Evolutionary conservation across 768 basidiomycete genomes (phyloP).

Genomic region (Dentipellis fragilis): DNA sequence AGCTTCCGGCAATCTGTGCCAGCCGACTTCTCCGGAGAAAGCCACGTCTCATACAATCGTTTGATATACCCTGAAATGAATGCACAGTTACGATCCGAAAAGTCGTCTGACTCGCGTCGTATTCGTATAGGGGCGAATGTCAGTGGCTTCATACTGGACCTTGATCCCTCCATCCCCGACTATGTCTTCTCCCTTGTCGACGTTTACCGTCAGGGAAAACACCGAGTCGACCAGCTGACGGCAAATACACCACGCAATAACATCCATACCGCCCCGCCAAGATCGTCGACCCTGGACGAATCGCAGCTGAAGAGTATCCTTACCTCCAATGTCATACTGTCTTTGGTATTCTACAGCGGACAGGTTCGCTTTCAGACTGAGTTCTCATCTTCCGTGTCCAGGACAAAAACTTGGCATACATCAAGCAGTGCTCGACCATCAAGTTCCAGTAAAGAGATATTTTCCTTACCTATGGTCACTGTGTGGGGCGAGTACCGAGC

Average conservation of each 20-base stretch:
- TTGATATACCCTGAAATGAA: constrained; percentile 76
- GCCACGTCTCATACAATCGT: constrained; percentile 59
- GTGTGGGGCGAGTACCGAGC: constrained; percentile 80
- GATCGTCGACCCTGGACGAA: constrained; percentile 7
- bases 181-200: constrained; percentile 77
- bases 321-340: constrained; percentile 52
- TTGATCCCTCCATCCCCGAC: constrained; percentile 72
- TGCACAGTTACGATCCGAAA: constrained; percentile 55
- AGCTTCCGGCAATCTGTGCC: constrained; percentile 74
- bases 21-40: constrained; percentile 61
- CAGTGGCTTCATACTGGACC: constrained; percentile 76
- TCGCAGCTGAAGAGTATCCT: constrained; percentile 28
- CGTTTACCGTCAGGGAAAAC: constrained; percentile 76
- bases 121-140: constrained; percentile 61
- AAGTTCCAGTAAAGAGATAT: constrained; percentile 46
- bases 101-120: constrained; percentile 36
- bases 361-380: constrained; percentile 64
- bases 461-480: constrained; percentile 66
- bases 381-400: not conserved
- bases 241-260: constrained; percentile 38
- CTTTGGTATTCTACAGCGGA: constrained; percentile 77
- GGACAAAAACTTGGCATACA: not conserved
- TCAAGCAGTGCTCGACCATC: not conserved
- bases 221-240: constrained; percentile 60
- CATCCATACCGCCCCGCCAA: too few relatives aligned